Conservation (phyloP, 2,329 filamentous ascomycete genomes). For the Pyrenochaeta sp. region DNA sequence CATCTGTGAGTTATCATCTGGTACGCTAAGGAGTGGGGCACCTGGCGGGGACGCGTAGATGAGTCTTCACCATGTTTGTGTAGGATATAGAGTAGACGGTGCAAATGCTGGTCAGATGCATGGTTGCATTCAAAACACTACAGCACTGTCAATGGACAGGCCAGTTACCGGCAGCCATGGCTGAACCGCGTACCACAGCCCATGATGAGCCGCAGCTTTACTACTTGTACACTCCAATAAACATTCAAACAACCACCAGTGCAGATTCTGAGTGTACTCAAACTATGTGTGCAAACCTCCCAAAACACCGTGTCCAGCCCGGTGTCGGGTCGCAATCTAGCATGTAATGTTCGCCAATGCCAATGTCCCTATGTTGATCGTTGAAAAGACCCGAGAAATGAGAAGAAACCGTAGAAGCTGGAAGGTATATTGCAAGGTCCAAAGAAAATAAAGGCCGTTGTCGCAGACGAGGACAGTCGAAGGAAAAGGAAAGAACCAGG, state of each 20-base stretch:
- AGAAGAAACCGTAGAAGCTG: conserved; percentile 15
- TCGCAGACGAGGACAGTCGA: conserved; percentile 19
- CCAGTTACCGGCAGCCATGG: conserved; percentile 4
- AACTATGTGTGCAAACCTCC: conserved; percentile 14
- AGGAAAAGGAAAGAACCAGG: conserved; percentile 15
- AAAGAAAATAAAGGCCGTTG: conserved; percentile 24
- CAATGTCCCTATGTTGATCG: conserved; percentile 22
- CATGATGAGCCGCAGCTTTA: not conserved
- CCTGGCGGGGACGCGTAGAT: no score
- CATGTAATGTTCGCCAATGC: conserved; percentile 4
- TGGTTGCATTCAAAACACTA: conserved; percentile 12
- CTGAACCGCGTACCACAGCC: conserved; percentile 2
- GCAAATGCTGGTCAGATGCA: not conserved
- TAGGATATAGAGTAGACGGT: not conserved
- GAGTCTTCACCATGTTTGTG: not conserved
- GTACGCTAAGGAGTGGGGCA: no score
- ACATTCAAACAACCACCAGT: conserved; percentile 14
- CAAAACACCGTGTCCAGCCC: conserved; percentile 39
- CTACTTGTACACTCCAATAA: conserved; percentile 17
- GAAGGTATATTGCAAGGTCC: conserved; percentile 46
- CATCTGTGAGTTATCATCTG: no score
- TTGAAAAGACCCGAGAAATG: conserved; percentile 20
- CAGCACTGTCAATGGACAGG: conserved; percentile 4
- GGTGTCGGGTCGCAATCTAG: conserved; percentile 39
- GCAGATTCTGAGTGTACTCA: conserved; percentile 10